Evolutionary conservation across 345 rosid species (phyloP), one percentile per base, ranked within the genome.

Genomic region (Gossypium longicalyx): DNA sequence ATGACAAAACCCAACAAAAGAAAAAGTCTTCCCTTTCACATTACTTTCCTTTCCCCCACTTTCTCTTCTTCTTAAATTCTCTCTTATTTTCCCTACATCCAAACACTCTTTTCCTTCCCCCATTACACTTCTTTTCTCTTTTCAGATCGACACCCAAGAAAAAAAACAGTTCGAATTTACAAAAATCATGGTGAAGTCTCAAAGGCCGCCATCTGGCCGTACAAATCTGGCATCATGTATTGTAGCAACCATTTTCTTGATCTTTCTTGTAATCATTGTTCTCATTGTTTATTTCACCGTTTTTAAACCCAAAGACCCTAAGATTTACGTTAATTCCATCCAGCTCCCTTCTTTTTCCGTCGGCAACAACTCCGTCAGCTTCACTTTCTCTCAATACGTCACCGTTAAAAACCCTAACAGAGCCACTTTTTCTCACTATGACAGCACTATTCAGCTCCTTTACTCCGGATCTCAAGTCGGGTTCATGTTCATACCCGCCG

Each of bases 401-500:
- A 78, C 97, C 80, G 86, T 96, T 75, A 81, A 77, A 70, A 96
- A 96, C 87, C 93, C 97, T 2, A 96, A 93, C 89, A 83, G 82
- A 66, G 98, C 90, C 76, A 84, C 74, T 49, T 96, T 96, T 85
- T 82, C 97, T 74, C 99, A 96, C 88, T 96, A 84, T 86, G 98
- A 90, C 80, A 89, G 94, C 77, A 88, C 97, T 51, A 88, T 96
- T 68, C 92, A 91, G 93, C 97, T 96, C 38, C 87, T 90, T 63
- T 89, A 91, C 76, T 84, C 94, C 13, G 98, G 97, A 9, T 84
- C 87, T 63, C 98, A 86, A 80, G 93, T 96, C 69, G 99, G 98
- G 2, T 93, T 93, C 86, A 88, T 96, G 97, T 93, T 93, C 85
- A 92, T 96, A 13, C 99, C 99, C 81, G 99, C 99, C 41, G 97